phyloP scores from a whole-genome alignment of 2,329 filamentous ascomycete genomes.

The Aspergillus sergii region DNA sequence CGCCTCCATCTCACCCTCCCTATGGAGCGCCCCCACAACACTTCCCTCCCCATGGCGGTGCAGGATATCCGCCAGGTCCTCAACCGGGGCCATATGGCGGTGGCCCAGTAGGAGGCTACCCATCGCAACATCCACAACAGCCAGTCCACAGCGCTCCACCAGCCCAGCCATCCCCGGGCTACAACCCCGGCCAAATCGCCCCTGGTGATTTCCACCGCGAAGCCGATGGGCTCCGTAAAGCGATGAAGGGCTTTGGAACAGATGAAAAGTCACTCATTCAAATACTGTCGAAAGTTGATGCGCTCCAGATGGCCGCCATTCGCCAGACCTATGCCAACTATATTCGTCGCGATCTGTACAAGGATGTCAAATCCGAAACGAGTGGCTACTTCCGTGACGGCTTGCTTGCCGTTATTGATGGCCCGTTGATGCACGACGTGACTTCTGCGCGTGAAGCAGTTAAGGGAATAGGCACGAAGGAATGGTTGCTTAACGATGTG shows the following conservation, averaged over 20 bases:
- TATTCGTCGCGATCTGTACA: conserved; percentile 69
- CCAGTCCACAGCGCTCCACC: conserved; percentile 40
- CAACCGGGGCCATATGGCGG: conserved; percentile 34
- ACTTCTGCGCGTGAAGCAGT: conserved; percentile 71
- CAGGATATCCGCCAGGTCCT: conserved; percentile 22
- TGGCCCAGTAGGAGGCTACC: conserved; percentile 15
- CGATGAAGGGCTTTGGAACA: conserved; percentile 94
- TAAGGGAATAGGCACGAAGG: conserved; percentile 81
- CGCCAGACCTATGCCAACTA: conserved; percentile 66
- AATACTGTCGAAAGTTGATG: conserved; percentile 71
- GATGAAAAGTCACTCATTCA: conserved; percentile 77
- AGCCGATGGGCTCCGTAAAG: conserved; percentile 71
- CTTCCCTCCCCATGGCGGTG: conserved; percentile 19
- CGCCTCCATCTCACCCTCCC: conserved; percentile 19
- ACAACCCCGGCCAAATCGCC: conserved; percentile 70
- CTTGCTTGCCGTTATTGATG: conserved; percentile 73
- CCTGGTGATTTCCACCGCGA: conserved; percentile 67
- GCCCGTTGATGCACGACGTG: conserved; percentile 77
- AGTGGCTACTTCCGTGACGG: conserved; percentile 73
- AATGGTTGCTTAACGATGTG: conserved; percentile 81
- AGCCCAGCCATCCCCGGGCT: conserved; percentile 71
- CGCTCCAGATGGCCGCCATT: conserved; percentile 72
- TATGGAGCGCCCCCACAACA: conserved; percentile 19
- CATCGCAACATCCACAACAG: conserved; percentile 39
- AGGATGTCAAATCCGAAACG: conserved; percentile 78